Conservation (phyloP, 73 alveolate species). For the Tetrahymena borealis region DNA sequence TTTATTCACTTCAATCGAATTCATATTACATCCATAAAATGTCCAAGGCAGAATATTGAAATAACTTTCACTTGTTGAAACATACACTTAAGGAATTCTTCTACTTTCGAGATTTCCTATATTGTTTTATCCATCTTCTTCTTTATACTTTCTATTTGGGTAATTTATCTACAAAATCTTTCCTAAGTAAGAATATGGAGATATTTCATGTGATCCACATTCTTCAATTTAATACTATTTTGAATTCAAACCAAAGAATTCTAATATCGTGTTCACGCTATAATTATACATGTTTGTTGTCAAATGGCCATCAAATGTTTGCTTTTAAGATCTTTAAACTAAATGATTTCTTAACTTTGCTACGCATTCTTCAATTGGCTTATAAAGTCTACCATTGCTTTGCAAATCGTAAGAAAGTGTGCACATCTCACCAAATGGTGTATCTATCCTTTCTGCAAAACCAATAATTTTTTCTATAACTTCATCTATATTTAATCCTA, state of each 20-base stretch:
- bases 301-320: background rate
- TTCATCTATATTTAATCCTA: background rate
- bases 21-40: background rate
- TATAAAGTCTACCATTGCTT: background rate
- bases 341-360: background rate
- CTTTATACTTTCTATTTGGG: background rate
- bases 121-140: background rate
- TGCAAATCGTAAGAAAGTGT: background rate
- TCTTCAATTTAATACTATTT: background rate
- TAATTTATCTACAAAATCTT: background rate
- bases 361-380: background rate
- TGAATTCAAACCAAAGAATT: background rate
- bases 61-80: background rate
- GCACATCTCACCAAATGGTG: constrained; percentile 2
- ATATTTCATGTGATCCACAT: background rate
- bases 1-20: background rate
- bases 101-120: background rate
- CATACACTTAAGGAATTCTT: background rate
- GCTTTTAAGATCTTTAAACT: background rate
- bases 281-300: background rate
- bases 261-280: background rate
- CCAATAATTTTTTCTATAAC: background rate
- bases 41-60: background rate
- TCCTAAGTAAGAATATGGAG: background rate
- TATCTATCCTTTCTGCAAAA: background rate